Percentiles rank a stretch among this genome's conserved stretches.
These are phyloP conservation scores for Diaporthe ilicicola DNA, from an alignment of 2,329 filamentous ascomycete species.

Conservation along the genomic window DNA sequence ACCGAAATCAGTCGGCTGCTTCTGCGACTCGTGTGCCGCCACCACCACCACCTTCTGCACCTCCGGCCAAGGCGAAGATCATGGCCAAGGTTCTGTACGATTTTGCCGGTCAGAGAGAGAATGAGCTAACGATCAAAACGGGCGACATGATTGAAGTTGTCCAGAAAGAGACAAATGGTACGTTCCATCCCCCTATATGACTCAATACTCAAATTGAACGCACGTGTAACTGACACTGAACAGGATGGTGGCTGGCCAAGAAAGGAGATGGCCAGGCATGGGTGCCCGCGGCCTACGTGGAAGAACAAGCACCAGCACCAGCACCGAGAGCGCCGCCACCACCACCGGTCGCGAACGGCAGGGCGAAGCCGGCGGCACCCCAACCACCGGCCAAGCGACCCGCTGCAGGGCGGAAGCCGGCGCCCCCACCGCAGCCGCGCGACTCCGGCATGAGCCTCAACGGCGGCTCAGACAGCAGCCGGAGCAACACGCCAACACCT, in stretches of 20 bases:
- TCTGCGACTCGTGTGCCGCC: constrained; percentile 65
- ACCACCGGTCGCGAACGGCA: constrained; percentile 62
- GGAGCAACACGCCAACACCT: constrained; percentile 75
- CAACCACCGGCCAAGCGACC: constrained; percentile 85
- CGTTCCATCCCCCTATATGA: constrained; percentile 43
- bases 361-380: constrained; percentile 75
- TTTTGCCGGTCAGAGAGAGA: constrained; percentile 83
- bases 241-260: constrained; percentile 97
- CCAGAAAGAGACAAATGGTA: constrained; percentile 96
- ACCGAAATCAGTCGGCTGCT: constrained; percentile 62
- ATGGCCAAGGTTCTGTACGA: constrained; percentile 93
- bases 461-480: constrained; percentile 66
- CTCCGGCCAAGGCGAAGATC: constrained; percentile 72
- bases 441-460: constrained; percentile 75
- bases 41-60: constrained; percentile 72
- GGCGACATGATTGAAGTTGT: constrained; percentile 88
- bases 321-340: constrained; percentile 68
- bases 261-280: constrained; percentile 80
- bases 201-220: not conserved
- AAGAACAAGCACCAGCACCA: constrained; percentile 76
- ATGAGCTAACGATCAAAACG: constrained; percentile 82
- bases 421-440: constrained; percentile 68
- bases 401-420: constrained; percentile 75
- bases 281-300: constrained; percentile 93
- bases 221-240: constrained; percentile 38